These are phyloP conservation scores for Plasmodium vinckei DNA, from an alignment of 169 alveolate species.

Conservation along the genomic window DNA sequence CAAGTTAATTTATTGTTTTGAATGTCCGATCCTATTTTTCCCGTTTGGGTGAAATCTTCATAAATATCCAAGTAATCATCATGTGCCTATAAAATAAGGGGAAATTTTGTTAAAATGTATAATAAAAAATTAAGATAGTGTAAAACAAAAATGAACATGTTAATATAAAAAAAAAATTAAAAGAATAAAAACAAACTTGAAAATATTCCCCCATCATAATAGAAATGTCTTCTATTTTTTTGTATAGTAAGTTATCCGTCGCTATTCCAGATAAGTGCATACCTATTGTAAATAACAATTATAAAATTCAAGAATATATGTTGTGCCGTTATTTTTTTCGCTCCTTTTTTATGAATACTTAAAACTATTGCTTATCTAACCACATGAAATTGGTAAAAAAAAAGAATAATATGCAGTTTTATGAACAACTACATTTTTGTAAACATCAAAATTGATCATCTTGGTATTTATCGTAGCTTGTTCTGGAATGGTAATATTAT, in stretches of 20 bases:
- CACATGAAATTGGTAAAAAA: constrained; percentile 82
- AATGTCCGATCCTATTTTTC: constrained; percentile 86
- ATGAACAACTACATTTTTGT: constrained; percentile 68
- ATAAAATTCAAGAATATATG: no score
- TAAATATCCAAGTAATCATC: constrained; percentile 84
- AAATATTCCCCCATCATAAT: constrained; percentile 81
- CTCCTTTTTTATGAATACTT: background rate
- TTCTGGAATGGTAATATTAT: constrained; percentile 26
- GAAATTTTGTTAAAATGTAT: background rate
- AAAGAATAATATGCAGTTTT: constrained; percentile 86
- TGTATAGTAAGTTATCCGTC: constrained; percentile 76
- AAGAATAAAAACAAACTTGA: constrained; percentile 72
- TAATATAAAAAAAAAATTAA: background rate
- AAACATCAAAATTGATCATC: constrained; percentile 46
- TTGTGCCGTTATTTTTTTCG: no score
- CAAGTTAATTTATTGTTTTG: constrained; percentile 85
- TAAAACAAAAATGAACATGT: background rate
- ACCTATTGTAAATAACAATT: constrained; percentile 46
- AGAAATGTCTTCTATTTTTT: constrained; percentile 80
- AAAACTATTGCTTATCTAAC: constrained; percentile 77
- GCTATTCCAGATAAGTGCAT: constrained; percentile 81
- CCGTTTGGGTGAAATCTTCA: constrained; percentile 78
- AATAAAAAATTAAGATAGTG: background rate
- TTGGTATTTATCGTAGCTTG: constrained; percentile 24
- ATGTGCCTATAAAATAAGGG: constrained; percentile 76